Evolutionary conservation across 352 stramenopile species (phyloP).

Genomic region (Pythium inflatum): DNA sequence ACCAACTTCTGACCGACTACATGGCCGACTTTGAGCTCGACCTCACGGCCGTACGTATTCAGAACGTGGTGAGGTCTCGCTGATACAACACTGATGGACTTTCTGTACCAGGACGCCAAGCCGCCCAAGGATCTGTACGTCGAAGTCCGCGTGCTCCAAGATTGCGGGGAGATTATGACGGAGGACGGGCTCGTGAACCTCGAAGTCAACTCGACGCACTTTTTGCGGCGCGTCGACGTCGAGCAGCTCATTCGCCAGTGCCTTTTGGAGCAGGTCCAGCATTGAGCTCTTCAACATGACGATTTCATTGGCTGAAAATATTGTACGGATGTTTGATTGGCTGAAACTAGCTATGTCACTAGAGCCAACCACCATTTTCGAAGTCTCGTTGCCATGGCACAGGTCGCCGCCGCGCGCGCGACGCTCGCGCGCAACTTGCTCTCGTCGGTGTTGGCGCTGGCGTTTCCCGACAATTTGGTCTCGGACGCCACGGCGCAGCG

Average conservation of each 20-base stretch:
- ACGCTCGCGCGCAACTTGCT: conserved; percentile 79
- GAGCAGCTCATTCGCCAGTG: conserved; percentile 38
- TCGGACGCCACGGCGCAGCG: conserved; percentile 43
- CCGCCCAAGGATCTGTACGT: conserved; percentile 92
- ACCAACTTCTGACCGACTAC: conserved; percentile 91
- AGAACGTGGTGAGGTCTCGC: no score
- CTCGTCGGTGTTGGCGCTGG: conserved; percentile 73
- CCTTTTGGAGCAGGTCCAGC: conserved; percentile 81
- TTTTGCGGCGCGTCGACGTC: conserved; percentile 73
- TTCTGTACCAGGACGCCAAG: conserved; percentile 62
- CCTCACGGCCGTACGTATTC: conserved; percentile 66
- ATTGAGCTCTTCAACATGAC: conserved; percentile 30
- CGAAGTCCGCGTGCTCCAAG: conserved; percentile 87
- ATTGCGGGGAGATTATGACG: conserved; percentile 92
- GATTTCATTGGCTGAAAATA: conserved; percentile 29
- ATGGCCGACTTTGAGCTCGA: conserved; percentile 90
- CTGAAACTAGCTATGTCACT: conserved; percentile 3
- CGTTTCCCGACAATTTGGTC: conserved; percentile 62
- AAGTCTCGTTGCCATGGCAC: neutral
- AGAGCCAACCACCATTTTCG: conserved; percentile 26
- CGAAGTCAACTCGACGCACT: conserved; percentile 86
- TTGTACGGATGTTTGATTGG: conserved; percentile 19
- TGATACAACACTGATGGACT: no score
- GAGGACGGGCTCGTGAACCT: conserved; percentile 89
- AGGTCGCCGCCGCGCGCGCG: conserved; percentile 35